Conservation (phyloP, 129 eudicot genomes). For the Tagetes patula region DNA sequence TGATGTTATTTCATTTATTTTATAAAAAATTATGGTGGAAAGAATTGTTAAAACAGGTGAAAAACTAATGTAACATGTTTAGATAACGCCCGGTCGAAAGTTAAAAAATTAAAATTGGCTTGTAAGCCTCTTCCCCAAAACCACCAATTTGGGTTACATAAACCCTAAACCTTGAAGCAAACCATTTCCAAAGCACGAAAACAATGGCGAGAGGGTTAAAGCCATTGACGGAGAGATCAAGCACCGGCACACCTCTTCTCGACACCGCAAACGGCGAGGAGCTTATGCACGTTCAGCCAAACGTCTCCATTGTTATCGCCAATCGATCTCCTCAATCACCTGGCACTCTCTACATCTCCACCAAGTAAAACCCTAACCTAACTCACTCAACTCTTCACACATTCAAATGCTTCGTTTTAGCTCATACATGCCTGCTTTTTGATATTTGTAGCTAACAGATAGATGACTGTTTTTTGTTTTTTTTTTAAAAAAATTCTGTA, state of each 20-base stretch:
- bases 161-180: slow-evolving; percentile 18
- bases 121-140: background rate
- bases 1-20: too few species aligned
- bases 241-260: slow-evolving; percentile 53
- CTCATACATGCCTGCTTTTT: background rate
- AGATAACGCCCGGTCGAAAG: too few species aligned
- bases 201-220: slow-evolving; percentile 62
- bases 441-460: too few species aligned
- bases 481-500: too few species aligned
- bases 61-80: too few species aligned
- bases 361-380: slow-evolving; percentile 42
- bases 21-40: too few species aligned
- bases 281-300: slow-evolving; percentile 61
- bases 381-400: background rate
- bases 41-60: too few species aligned
- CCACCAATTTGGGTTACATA: background rate
- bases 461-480: background rate
- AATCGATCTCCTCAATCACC: slow-evolving; percentile 58
- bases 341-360: slow-evolving; percentile 83
- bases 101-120: too few species aligned
- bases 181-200: background rate
- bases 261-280: slow-evolving; percentile 60
- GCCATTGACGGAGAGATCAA: slow-evolving; percentile 44
- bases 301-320: slow-evolving; percentile 73
- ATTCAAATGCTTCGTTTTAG: background rate